phyloP scores from a whole-genome alignment of 2,329 filamentous ascomycete species.

The Apiospora phragmitis region DNA sequence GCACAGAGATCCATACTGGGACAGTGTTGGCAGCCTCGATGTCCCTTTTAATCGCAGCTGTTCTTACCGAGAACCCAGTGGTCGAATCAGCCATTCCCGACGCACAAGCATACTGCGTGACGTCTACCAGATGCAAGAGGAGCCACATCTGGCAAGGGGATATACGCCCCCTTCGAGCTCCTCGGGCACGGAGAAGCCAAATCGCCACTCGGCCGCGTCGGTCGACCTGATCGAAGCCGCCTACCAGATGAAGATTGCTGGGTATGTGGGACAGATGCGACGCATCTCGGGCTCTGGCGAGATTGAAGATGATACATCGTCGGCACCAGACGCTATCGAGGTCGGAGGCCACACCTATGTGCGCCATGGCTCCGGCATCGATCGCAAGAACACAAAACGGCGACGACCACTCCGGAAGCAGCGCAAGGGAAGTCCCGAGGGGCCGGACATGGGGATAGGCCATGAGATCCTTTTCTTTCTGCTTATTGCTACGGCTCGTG shows the following conservation, averaged over 20 bases:
- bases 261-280: not conserved
- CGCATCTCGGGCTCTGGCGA: not conserved
- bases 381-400: not conserved
- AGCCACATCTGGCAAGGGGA: not conserved
- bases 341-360: constrained; percentile 6
- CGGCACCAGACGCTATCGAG: not conserved
- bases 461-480: constrained; percentile 8
- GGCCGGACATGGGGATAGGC: not conserved
- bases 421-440: constrained; percentile 7
- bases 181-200: not conserved
- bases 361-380: not conserved
- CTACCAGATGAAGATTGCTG: not conserved
- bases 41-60: not conserved
- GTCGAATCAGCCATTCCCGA: not conserved
- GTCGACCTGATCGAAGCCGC: constrained; percentile 9
- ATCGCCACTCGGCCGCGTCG: not conserved
- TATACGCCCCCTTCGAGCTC: not conserved
- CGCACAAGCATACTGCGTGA: not conserved
- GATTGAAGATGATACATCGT: not conserved
- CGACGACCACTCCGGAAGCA: not conserved
- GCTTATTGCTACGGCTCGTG: constrained; percentile 6
- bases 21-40: not conserved
- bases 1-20: not conserved
- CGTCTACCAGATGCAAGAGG: not conserved
- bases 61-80: not conserved